phyloP scores from a whole-genome alignment of 106 monocot genomes.

The Xerophyta viscosa region DNA sequence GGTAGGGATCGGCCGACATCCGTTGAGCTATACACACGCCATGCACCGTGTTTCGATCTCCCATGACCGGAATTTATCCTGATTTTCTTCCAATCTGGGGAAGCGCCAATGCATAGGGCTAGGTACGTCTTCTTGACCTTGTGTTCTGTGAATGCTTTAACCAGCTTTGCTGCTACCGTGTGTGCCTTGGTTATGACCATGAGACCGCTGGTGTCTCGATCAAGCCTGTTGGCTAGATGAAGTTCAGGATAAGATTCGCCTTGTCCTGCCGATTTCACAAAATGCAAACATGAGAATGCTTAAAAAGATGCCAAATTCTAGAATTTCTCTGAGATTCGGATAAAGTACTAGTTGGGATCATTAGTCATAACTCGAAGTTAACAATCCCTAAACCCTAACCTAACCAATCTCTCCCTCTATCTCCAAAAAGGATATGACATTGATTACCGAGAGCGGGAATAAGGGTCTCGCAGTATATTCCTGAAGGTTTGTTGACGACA shows the following conservation, averaged over 20 bases:
- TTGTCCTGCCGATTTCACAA: not conserved
- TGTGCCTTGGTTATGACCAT: conserved; percentile 84
- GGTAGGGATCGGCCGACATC: conserved; percentile 60
- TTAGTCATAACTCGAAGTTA: too few species aligned
- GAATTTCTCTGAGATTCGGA: too few species aligned
- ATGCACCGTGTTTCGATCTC: conserved; percentile 75
- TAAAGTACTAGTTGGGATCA: too few species aligned
- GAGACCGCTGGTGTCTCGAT: conserved; percentile 90
- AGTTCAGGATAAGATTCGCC: conserved; percentile 17
- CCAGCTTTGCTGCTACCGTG: conserved; percentile 54
- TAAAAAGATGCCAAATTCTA: too few species aligned
- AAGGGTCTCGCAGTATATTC: conserved; percentile 85
- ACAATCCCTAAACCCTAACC: not conserved
- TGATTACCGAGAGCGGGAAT: conserved; percentile 36
- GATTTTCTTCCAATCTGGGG: conserved; percentile 43
- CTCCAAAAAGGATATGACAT: not conserved
- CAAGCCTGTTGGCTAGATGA: conserved; percentile 85
- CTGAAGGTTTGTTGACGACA: conserved; percentile 75
- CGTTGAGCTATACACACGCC: conserved; percentile 65
- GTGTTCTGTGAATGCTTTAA: conserved; percentile 75
- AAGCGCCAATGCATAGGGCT: conserved; percentile 38
- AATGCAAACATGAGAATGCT: too few species aligned
- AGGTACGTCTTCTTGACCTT: conserved; percentile 73
- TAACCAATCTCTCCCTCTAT: not conserved
- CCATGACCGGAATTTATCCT: conserved; percentile 76